Percentiles rank a stretch among this genome's conserved stretches.
Conservation (phyloP, 306 rosid genomes). For the Cucurbita argyrosperma region DNA sequence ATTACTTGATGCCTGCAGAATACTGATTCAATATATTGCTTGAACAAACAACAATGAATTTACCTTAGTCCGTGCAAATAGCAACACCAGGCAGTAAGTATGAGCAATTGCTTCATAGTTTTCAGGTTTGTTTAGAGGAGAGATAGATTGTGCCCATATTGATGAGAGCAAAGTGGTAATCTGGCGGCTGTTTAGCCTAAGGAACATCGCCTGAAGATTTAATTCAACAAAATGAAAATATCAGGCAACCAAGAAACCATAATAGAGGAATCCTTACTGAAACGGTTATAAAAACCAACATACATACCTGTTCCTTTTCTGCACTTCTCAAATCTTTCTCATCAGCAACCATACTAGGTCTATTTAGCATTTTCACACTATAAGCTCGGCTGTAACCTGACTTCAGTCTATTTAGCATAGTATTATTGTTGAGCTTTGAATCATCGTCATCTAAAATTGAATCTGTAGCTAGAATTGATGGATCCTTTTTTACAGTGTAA, state of each 20-base stretch:
- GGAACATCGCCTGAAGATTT: constrained; percentile 19
- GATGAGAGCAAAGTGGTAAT: constrained; percentile 52
- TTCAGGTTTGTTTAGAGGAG: constrained; percentile 53
- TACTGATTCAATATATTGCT: background rate
- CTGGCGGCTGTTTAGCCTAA: constrained; percentile 54
- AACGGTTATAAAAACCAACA: background rate
- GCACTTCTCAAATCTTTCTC: constrained; percentile 1
- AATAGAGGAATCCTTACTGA: background rate
- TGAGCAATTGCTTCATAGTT: constrained; percentile 69
- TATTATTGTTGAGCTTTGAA: constrained; percentile 14
- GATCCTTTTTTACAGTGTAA: constrained; percentile 22
- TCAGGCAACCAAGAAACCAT: background rate
- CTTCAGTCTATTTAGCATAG: constrained; percentile 42
- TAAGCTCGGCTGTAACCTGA: constrained; percentile 39
- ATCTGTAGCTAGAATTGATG: background rate
- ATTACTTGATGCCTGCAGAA: background rate
- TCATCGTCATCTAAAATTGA: constrained; percentile 10
- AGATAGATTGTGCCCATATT: constrained; percentile 62
- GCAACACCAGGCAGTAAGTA: constrained; percentile 52
- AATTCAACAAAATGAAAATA: background rate
- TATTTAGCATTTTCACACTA: constrained; percentile 21
- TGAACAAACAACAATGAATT: constrained; percentile 6
- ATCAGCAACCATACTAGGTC: constrained; percentile 1
- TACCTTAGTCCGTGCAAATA: constrained; percentile 64
- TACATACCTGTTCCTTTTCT: constrained; percentile 13